These are phyloP conservation scores for Delonix regia DNA, from an alignment of 306 rosid genomes.

Conservation along the genomic window DNA sequence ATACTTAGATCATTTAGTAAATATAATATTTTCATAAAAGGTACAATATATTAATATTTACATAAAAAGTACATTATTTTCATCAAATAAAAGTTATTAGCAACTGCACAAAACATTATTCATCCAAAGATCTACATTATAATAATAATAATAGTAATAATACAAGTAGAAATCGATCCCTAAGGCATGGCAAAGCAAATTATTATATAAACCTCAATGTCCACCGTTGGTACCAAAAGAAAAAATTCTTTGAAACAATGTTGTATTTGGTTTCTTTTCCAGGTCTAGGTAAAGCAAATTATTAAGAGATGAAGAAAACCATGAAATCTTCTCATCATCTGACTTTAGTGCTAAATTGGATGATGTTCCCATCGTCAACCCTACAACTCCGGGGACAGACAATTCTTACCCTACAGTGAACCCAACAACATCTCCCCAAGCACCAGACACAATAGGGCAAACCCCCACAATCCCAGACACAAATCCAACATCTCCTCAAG, in stretches of 20 bases:
- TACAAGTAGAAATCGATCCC: too few relatives aligned
- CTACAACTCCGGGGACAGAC: conserved; percentile 55
- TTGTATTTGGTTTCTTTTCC: conserved; percentile 42
- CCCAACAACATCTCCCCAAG: conserved; percentile 50
- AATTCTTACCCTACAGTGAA: conserved; percentile 46
- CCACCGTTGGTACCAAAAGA: not conserved
- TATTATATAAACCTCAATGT: not conserved
- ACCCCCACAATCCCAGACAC: conserved; percentile 43
- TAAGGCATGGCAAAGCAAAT: too few relatives aligned
- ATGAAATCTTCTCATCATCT: conserved; percentile 49
- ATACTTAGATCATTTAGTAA: too few relatives aligned
- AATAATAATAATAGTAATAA: too few relatives aligned
- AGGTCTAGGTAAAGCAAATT: conserved; percentile 60
- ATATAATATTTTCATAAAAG: too few relatives aligned
- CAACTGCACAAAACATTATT: too few relatives aligned
- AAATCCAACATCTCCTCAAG: too few relatives aligned
- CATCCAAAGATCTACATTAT: too few relatives aligned
- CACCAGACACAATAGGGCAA: conserved; percentile 47
- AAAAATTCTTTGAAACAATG: not conserved
- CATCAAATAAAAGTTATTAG: too few relatives aligned
- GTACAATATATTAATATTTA: too few relatives aligned
- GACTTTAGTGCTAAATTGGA: conserved; percentile 47
- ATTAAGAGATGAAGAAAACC: conserved; percentile 38
- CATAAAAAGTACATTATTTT: too few relatives aligned
- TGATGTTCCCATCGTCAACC: conserved; percentile 64